Evolutionary conservation across 352 stramenopile species (phyloP).

Genomic region (Phytophthora pseudosyringae): DNA sequence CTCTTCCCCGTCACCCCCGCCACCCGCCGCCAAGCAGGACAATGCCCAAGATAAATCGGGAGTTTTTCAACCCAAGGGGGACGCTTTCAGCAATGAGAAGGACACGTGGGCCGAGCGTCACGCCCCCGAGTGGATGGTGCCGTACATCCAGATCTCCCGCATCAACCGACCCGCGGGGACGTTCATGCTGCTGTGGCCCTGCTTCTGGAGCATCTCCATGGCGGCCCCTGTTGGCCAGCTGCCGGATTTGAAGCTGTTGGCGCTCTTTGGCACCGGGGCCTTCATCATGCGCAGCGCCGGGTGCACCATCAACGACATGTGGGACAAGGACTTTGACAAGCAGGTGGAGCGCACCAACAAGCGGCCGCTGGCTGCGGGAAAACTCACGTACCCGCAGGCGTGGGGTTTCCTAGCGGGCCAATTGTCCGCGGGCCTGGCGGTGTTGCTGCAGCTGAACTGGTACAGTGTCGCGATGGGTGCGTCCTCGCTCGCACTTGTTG

Average conservation of each 20-base stretch:
- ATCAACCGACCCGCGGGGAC: constrained; percentile 89
- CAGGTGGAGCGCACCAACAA: constrained; percentile 95
- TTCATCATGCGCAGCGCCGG: constrained; percentile 98
- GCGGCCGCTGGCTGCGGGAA: constrained; percentile 93
- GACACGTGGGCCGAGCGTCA: constrained; percentile 88
- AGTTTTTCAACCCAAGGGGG: constrained; percentile 12
- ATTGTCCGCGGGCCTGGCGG: constrained; percentile 90
- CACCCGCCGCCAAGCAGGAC: constrained; percentile 2
- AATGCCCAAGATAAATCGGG: neutral
- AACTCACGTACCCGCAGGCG: constrained; percentile 92
- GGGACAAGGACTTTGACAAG: constrained; percentile 98
- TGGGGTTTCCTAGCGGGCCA: constrained; percentile 94
- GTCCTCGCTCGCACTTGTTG: constrained; percentile 94
- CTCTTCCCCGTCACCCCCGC: constrained; percentile 11
- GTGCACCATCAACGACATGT: constrained; percentile 99
- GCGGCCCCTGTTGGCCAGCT: constrained; percentile 83
- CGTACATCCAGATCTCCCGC: constrained; percentile 88
- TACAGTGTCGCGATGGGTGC: constrained; percentile 94
- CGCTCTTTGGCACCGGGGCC: constrained; percentile 88
- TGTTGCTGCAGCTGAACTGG: constrained; percentile 96
- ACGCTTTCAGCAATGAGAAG: constrained; percentile 79
- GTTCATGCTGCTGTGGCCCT: constrained; percentile 97
- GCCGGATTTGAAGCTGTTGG: constrained; percentile 83
- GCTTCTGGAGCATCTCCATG: constrained; percentile 97
- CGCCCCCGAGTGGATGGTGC: constrained; percentile 76